Evolutionary conservation across 2,329 filamentous ascomycete species (phyloP).

Genomic region (Fusarium circinatum): DNA sequence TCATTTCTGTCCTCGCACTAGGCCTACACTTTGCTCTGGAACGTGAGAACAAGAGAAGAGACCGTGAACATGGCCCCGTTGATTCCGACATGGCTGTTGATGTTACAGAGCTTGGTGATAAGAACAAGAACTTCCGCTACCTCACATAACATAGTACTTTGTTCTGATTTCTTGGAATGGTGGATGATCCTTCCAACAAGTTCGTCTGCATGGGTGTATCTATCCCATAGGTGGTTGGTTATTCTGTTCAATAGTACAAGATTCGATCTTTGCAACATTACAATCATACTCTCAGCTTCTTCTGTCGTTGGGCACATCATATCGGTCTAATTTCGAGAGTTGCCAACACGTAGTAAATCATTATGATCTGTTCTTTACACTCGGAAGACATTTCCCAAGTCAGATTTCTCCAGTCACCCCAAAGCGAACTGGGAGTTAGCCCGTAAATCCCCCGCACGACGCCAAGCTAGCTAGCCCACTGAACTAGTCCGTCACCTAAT

Average conservation of each 20-base stretch:
- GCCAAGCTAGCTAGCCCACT: not conserved
- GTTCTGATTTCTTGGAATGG: not conserved
- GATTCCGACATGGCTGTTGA: conserved; percentile 12
- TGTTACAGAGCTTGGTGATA: conserved; percentile 16
- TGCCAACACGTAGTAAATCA: accelerated
- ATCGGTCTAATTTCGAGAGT: accelerated
- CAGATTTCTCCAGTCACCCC: not conserved
- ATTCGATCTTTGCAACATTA: not conserved
- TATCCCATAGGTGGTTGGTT: not conserved
- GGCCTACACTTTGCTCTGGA: conserved; percentile 9
- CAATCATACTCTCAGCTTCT: not conserved
- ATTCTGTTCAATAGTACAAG: not conserved
- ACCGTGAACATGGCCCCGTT: conserved; percentile 9
- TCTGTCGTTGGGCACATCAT: accelerated
- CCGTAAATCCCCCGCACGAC: not conserved
- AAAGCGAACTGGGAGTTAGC: not conserved
- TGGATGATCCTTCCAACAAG: accelerated
- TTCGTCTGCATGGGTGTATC: no score
- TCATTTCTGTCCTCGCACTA: conserved; percentile 9
- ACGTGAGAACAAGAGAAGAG: conserved; percentile 7
- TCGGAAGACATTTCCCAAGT: not conserved
- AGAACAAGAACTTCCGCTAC: conserved; percentile 20
- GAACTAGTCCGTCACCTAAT: not conserved
- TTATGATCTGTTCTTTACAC: accelerated
- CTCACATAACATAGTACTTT: not conserved